phyloP scores from a whole-genome alignment of 345 rosid genomes.

The Populus alba region DNA sequence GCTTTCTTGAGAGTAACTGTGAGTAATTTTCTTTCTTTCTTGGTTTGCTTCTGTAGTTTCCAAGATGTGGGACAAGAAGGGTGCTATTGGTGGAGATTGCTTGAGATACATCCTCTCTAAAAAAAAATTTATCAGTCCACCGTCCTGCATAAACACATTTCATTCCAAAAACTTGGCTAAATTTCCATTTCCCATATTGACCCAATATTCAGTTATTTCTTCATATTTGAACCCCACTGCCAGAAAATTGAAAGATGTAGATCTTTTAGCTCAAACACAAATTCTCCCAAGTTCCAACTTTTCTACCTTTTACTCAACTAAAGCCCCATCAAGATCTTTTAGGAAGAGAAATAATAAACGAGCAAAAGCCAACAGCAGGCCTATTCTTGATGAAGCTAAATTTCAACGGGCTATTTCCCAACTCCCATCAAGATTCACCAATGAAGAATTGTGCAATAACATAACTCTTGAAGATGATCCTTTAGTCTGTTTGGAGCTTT shows the following conservation, averaged over 20 bases:
- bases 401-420: slow-evolving; percentile 48
- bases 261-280: slow-evolving; percentile 4
- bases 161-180: slow-evolving; percentile 1
- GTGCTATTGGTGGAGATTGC: background rate
- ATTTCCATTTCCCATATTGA: background rate
- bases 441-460: slow-evolving; percentile 59
- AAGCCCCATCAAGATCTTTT: slow-evolving; percentile 48
- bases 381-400: slow-evolving; percentile 50
- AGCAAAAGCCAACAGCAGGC: slow-evolving; percentile 41
- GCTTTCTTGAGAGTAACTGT: too few species aligned
- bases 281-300: background rate
- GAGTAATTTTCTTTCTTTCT: too few species aligned
- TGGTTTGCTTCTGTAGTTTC: too few species aligned
- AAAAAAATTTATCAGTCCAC: background rate
- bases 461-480: slow-evolving; percentile 64
- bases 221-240: background rate
- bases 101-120: slow-evolving; percentile 2
- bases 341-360: slow-evolving; percentile 63
- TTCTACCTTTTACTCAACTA: slow-evolving; percentile 44
- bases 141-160: background rate
- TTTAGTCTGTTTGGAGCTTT: slow-evolving; percentile 66
- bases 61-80: too few species aligned
- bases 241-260: background rate
- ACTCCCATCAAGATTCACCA: slow-evolving; percentile 67
- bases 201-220: background rate